Evolutionary conservation across 176 grass and related monocot species (phyloP).

Genomic region (Musa acuminata): DNA sequence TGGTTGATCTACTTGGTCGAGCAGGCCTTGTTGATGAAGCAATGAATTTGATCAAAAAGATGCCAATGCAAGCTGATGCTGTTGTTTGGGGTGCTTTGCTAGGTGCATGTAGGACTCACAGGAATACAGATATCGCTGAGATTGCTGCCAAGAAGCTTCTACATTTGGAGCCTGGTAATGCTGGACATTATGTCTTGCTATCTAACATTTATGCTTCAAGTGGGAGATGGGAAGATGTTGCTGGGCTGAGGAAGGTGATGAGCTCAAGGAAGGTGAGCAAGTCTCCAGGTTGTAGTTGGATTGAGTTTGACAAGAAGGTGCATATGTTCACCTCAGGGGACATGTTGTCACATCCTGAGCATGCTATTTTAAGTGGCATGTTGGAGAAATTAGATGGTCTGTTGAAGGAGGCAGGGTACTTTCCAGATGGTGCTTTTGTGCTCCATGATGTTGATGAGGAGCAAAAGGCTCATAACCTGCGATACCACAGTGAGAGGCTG

Average conservation of each 20-base stretch:
- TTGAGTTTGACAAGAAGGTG: conserved; percentile 50
- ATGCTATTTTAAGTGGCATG: conserved; percentile 38
- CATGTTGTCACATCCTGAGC: conserved; percentile 45
- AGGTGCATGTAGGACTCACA: conserved; percentile 71
- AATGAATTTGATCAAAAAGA: conserved; percentile 48
- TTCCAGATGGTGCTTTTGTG: conserved; percentile 63
- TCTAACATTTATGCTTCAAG: conserved; percentile 65
- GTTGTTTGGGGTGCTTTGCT: conserved; percentile 69
- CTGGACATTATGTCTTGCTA: conserved; percentile 58
- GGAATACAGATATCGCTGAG: conserved; percentile 58
- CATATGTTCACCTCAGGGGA: conserved; percentile 68
- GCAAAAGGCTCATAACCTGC: conserved; percentile 59
- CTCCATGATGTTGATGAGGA: conserved; percentile 75
- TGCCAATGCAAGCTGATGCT: conserved; percentile 54
- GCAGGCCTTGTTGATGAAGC: conserved; percentile 52
- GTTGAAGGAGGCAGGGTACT: conserved; percentile 66
- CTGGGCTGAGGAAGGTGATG: conserved; percentile 52
- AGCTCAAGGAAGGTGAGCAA: conserved; percentile 62
- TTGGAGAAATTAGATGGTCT: conserved; percentile 59
- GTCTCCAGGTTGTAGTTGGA: conserved; percentile 73
- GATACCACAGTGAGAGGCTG: conserved; percentile 75
- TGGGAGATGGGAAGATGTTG: conserved; percentile 69
- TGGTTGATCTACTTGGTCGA: conserved; percentile 76
- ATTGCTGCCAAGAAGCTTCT: conserved; percentile 64
- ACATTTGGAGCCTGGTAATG: conserved; percentile 50